Conservation (phyloP, 352 stramenopile genomes). For the Pythium monospermum region DNA sequence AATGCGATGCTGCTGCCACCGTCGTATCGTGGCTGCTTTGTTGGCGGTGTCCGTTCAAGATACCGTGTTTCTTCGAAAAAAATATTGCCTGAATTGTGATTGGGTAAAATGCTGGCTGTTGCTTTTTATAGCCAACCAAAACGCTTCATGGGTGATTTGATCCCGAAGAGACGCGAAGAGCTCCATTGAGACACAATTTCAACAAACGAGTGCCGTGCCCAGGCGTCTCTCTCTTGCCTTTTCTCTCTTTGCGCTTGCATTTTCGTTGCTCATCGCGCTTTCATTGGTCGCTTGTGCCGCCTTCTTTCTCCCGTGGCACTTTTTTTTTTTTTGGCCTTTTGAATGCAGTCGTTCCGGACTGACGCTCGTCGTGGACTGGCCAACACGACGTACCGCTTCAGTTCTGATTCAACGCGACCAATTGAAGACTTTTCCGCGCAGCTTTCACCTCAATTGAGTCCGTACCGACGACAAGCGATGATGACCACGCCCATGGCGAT, state of each 20-base stretch:
- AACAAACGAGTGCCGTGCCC: no score
- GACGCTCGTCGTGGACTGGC: not conserved
- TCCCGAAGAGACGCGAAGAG: not conserved
- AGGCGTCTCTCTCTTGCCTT: not conserved
- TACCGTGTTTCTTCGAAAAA: not conserved
- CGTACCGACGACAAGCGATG: not conserved
- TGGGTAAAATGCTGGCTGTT: no score
- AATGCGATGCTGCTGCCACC: not conserved
- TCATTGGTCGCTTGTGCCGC: not conserved
- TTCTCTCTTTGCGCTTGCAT: not conserved
- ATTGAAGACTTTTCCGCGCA: no score
- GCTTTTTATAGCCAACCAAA: no score
- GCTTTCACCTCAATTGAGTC: no score
- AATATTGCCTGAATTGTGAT: not conserved
- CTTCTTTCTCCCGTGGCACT: not conserved
- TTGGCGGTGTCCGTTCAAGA: not conserved
- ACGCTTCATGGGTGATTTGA: not conserved
- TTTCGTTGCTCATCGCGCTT: not conserved
- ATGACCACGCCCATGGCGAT: conserved; percentile 15
- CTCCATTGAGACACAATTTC: not conserved
- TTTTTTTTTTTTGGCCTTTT: not conserved
- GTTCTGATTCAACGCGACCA: not conserved
- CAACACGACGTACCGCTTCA: not conserved
- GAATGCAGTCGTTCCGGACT: conserved; percentile 1
- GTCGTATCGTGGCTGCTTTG: not conserved